These are phyloP conservation scores for Ambrosia trifida DNA, from an alignment of 129 eudicot genomes.

Conservation along the genomic window DNA sequence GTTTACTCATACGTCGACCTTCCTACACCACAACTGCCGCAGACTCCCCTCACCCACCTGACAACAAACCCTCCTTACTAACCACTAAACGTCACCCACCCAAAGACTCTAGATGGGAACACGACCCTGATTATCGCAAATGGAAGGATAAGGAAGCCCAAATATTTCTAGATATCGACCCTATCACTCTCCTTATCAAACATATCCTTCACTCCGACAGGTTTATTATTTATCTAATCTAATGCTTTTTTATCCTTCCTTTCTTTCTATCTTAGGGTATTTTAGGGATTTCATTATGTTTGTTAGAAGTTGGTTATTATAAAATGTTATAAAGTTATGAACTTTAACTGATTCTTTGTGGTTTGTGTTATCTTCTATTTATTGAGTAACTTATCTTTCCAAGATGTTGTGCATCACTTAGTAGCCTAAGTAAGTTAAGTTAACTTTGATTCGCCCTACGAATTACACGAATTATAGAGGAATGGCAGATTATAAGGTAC, in stretches of 20 bases:
- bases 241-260: too few species aligned
- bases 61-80: slow-evolving; percentile 22
- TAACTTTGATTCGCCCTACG: too few species aligned
- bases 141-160: slow-evolving; percentile 73
- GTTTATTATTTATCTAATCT: slow-evolving; percentile 27
- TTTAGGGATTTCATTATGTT: neutral
- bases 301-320: neutral
- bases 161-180: slow-evolving; percentile 64
- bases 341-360: neutral
- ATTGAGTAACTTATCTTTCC: neutral
- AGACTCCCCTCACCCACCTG: slow-evolving; percentile 44
- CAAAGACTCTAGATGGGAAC: slow-evolving; percentile 39
- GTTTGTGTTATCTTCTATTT: neutral
- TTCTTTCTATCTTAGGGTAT: neutral
- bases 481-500: too few species aligned
- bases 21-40: slow-evolving; percentile 40
- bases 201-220: slow-evolving; percentile 78
- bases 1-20: slow-evolving; percentile 40
- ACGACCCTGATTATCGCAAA: slow-evolving; percentile 57
- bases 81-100: slow-evolving; percentile 27
- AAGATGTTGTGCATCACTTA: too few species aligned
- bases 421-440: too few species aligned
- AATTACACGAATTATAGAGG: too few species aligned
- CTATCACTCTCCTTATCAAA: slow-evolving; percentile 52
- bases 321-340: neutral